Percentiles rank a stretch among this genome's conserved stretches.
Conservation (phyloP, 768 basidiomycete genomes). For the Erythrobasidium yunnanense region DNA sequence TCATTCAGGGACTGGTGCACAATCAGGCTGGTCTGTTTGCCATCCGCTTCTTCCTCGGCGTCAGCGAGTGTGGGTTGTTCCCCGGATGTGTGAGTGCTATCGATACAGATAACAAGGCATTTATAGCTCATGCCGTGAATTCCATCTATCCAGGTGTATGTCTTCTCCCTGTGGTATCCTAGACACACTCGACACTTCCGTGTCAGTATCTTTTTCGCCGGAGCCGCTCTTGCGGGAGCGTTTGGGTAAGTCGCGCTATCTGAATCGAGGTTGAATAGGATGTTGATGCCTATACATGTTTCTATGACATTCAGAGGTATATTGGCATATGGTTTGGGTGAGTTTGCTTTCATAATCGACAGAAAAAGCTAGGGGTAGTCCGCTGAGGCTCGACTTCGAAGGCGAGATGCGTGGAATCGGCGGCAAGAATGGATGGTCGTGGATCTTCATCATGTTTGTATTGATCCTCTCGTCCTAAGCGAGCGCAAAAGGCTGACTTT, state of each 20-base stretch:
- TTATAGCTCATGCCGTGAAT: too few species aligned
- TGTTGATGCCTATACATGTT: too few species aligned
- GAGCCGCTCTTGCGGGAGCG: slow-evolving; percentile 55
- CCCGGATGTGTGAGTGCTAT: background rate
- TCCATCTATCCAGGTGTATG: slow-evolving; percentile 43
- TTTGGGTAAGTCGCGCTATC: slow-evolving; percentile 57
- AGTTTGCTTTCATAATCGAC: too few species aligned
- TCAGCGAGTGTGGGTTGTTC: slow-evolving; percentile 5
- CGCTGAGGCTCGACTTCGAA: too few species aligned
- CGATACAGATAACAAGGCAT: background rate
- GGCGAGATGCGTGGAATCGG: slow-evolving; percentile 56
- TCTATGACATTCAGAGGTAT: too few species aligned
- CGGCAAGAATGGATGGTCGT: slow-evolving; percentile 55
- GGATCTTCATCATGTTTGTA: slow-evolving; percentile 55
- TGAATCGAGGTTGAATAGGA: too few species aligned
- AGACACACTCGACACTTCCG: slow-evolving; percentile 50
- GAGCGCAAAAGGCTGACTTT: background rate
- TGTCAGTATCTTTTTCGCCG: slow-evolving; percentile 56
- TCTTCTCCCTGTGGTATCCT: slow-evolving; percentile 55
- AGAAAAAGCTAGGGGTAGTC: too few species aligned
- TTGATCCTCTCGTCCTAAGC: background rate
- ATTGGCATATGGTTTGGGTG: too few species aligned
- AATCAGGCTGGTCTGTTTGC: slow-evolving; percentile 52
- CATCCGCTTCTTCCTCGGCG: slow-evolving; percentile 46
- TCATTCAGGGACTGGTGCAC: slow-evolving; percentile 51